phyloP scores from a whole-genome alignment of 2,329 filamentous ascomycete genomes.

The Simplicillium aogashimaense region DNA sequence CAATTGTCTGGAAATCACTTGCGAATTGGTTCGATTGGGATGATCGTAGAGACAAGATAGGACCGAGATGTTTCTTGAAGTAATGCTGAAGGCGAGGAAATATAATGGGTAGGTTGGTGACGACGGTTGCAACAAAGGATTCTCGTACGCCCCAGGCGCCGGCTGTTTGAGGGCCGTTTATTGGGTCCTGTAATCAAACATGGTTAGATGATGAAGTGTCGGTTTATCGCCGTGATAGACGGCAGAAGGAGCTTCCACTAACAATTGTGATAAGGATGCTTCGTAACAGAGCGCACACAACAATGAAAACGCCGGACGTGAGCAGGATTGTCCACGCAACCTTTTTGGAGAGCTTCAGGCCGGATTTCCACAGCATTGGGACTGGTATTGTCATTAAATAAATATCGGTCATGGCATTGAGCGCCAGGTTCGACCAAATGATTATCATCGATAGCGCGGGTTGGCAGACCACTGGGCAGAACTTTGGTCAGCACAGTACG shows the following conservation, averaged over 20 bases:
- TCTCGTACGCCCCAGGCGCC: constrained; percentile 12
- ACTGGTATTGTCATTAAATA: constrained; percentile 29
- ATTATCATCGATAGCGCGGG: constrained; percentile 28
- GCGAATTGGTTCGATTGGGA: constrained; percentile 6
- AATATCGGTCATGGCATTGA: constrained; percentile 29
- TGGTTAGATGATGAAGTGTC: too few relatives aligned
- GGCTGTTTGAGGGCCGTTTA: constrained; percentile 6
- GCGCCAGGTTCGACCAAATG: constrained; percentile 21
- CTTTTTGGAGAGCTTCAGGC: constrained; percentile 38
- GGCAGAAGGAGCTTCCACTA: too few relatives aligned
- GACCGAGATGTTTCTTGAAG: constrained; percentile 12
- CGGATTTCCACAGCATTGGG: constrained; percentile 43
- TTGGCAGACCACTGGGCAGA: constrained; percentile 27
- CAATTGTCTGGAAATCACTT: constrained; percentile 2
- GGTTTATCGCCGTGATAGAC: too few relatives aligned
- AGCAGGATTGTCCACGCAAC: constrained; percentile 42
- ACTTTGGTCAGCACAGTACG: constrained; percentile 33
- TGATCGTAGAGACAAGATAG: constrained; percentile 10
- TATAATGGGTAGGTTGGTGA: constrained; percentile 24
- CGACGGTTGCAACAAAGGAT: constrained; percentile 25
- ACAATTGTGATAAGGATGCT: constrained; percentile 34
- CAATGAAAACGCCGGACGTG: constrained; percentile 44
- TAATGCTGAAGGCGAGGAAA: constrained; percentile 16
- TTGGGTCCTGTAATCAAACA: constrained; percentile 3
- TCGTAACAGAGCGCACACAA: constrained; percentile 42